These are phyloP conservation scores for Camellia lanceoleosa DNA, from an alignment of 148 eudicot species.

Conservation along the genomic window DNA sequence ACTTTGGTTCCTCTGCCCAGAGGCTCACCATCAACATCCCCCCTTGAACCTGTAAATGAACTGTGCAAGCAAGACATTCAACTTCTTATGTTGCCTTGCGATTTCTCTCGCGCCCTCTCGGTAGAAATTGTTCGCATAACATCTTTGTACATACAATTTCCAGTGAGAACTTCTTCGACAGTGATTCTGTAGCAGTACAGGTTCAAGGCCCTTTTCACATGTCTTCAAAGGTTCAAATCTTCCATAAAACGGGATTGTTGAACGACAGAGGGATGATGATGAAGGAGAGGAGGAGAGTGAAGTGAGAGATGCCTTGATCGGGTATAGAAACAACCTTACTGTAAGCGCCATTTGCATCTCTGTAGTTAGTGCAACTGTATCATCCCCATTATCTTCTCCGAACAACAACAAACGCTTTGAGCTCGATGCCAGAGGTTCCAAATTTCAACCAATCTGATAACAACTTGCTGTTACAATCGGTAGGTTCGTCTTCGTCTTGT, in stretches of 20 bases:
- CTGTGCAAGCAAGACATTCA: too few species aligned
- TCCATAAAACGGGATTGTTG: slow-evolving; percentile 5
- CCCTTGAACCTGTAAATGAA: too few species aligned
- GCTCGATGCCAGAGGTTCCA: not conserved
- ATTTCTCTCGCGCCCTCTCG: too few species aligned
- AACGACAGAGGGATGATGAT: not conserved
- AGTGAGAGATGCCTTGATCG: slow-evolving; percentile 9
- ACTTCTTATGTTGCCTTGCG: too few species aligned
- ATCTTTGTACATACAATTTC: not conserved
- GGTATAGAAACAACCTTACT: not conserved
- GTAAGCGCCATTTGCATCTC: not conserved
- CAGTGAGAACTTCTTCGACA: not conserved
- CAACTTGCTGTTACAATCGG: slow-evolving; percentile 37
- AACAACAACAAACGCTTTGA: not conserved
- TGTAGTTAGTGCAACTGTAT: too few species aligned
- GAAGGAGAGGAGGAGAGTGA: not conserved
- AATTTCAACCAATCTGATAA: slow-evolving; percentile 31
- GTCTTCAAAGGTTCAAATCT: slow-evolving; percentile 13
- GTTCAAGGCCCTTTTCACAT: slow-evolving; percentile 3
- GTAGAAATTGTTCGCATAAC: not conserved
- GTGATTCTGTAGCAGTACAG: not conserved
- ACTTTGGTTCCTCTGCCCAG: too few species aligned
- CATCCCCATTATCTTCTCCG: too few species aligned
- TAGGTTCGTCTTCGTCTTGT: slow-evolving; percentile 78
- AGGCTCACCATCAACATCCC: too few species aligned